Evolutionary conservation across 163 green algal genomes (phyloP).

Genomic region (Coccomyxa subellipsoidea): DNA sequence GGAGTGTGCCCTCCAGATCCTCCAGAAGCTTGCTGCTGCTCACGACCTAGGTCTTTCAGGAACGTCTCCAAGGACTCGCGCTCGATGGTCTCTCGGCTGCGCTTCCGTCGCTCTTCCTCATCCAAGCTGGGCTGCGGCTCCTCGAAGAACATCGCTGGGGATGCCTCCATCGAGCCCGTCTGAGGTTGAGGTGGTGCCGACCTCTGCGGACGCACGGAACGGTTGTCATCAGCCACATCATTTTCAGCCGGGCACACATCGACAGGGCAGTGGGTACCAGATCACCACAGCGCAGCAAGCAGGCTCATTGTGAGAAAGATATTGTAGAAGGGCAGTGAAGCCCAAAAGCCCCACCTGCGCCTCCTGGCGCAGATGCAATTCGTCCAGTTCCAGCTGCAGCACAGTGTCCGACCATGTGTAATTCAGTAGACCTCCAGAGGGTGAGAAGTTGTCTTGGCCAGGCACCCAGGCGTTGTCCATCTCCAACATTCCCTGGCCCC

Average conservation of each 20-base stretch:
- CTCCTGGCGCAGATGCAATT: background rate
- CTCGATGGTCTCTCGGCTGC: conserved; percentile 17
- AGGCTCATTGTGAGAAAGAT: too few species aligned
- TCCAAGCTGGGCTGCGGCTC: background rate
- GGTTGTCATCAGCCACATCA: too few species aligned
- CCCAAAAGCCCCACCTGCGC: background rate
- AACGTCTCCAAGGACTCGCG: conserved; percentile 21
- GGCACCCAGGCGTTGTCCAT: background rate
- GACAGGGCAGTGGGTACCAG: too few species aligned
- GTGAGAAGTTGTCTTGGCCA: background rate
- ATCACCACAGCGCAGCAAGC: too few species aligned
- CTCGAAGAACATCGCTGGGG: background rate
- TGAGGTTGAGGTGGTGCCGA: background rate
- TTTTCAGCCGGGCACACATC: too few species aligned
- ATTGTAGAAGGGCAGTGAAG: too few species aligned
- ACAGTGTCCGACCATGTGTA: background rate
- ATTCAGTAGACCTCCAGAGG: background rate
- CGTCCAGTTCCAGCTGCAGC: background rate
- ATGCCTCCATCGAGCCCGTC: background rate
- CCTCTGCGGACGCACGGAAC: background rate
- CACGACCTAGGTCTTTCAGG: conserved; percentile 15
- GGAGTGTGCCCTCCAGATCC: background rate
- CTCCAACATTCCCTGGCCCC: background rate
- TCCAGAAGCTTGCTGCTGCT: conserved; percentile 5
- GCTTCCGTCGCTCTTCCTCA: conserved; percentile 18